phyloP scores from a whole-genome alignment of 106 monocot genomes.

The Cymbidium sinense region DNA sequence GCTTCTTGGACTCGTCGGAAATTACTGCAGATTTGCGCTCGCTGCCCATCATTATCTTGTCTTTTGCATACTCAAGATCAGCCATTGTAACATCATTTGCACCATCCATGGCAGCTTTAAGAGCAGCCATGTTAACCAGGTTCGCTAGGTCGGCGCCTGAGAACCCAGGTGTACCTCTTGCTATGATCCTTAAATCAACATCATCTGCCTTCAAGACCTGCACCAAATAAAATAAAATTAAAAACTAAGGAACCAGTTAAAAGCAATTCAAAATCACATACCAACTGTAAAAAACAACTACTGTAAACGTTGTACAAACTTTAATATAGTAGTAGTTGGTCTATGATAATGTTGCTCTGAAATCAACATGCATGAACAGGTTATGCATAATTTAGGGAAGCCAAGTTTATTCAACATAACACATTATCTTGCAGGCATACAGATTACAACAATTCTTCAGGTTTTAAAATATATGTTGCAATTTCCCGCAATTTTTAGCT shows the following conservation, averaged over 20 bases:
- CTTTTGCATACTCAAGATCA: slow-evolving; percentile 93
- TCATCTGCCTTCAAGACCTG: slow-evolving; percentile 89
- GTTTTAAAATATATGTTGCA: too few relatives aligned
- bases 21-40: slow-evolving; percentile 96
- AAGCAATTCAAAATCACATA: too few relatives aligned
- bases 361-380: too few relatives aligned
- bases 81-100: slow-evolving; percentile 82
- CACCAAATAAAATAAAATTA: background rate
- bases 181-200: slow-evolving; percentile 84
- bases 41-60: slow-evolving; percentile 98
- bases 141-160: slow-evolving; percentile 98
- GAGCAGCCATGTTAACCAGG: slow-evolving; percentile 87
- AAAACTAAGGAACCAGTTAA: background rate
- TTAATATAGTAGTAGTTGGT: too few relatives aligned
- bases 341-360: too few relatives aligned
- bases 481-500: too few relatives aligned
- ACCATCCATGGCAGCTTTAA: slow-evolving; percentile 98
- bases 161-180: slow-evolving; percentile 93
- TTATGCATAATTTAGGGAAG: too few relatives aligned
- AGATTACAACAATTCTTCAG: too few relatives aligned
- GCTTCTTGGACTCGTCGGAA: slow-evolving; percentile 68
- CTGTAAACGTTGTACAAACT: too few relatives aligned
- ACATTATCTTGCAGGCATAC: too few relatives aligned
- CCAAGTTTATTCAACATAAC: too few relatives aligned
- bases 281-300: too few relatives aligned